Conservation (phyloP, 495 filamentous ascomycete species). For the Penicillium paxilli region DNA sequence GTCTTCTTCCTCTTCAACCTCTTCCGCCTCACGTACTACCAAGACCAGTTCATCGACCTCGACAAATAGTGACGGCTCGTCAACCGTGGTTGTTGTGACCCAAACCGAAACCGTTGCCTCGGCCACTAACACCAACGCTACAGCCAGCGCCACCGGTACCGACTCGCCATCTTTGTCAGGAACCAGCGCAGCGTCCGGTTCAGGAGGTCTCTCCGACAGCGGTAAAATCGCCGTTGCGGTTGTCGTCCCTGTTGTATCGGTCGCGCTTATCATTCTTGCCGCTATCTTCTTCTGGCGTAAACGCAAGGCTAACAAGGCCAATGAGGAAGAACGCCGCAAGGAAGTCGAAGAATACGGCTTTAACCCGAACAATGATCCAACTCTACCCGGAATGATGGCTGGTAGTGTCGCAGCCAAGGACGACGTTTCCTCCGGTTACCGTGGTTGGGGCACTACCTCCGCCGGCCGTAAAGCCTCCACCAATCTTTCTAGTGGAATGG, state of each 20-base stretch:
- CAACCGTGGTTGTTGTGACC: neutral
- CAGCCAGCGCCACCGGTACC: conserved; percentile 28
- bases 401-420: conserved; percentile 60
- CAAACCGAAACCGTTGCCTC: neutral
- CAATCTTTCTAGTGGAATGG: conserved; percentile 77
- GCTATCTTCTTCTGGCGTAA: conserved; percentile 84
- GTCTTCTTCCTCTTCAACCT: conserved; percentile 8
- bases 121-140: conserved; percentile 13
- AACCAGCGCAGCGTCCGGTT: conserved; percentile 23
- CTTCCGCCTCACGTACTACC: conserved; percentile 1
- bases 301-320: conserved; percentile 78
- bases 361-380: conserved; percentile 92
- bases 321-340: conserved; percentile 85
- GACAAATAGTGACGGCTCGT: conserved; percentile 1
- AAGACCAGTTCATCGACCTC: conserved; percentile 18
- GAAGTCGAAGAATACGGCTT: conserved; percentile 96
- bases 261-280: conserved; percentile 75
- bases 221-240: conserved; percentile 90
- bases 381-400: conserved; percentile 55
- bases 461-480: conserved; percentile 81
- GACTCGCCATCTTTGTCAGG: neutral
- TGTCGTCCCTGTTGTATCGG: conserved; percentile 86
- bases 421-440: conserved; percentile 74
- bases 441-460: conserved; percentile 94
- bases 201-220: conserved; percentile 57